Evolutionary conservation across 139 green algal species (phyloP), one percentile per base, ranked within the genome.

Genomic region (Asterochloris sp.): DNA sequence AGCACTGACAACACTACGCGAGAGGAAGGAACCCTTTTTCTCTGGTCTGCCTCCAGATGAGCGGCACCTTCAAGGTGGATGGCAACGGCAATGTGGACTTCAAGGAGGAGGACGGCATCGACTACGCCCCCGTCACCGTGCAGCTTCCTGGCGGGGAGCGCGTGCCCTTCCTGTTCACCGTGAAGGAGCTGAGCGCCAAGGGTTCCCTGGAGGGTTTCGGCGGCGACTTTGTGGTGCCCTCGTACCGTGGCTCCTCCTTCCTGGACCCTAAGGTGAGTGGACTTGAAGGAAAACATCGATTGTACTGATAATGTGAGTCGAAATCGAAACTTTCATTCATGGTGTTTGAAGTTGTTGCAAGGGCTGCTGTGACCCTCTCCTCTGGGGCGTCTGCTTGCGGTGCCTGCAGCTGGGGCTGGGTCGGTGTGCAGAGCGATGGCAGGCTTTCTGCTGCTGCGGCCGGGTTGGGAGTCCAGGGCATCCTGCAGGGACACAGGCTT

Each of bases 101-200:
- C 83, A 94, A 94, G 89, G 97, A 99, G 94, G 87, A 96, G 81
- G 97, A 99, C 67, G 97, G 97, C 88, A 97, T 99, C 71, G 97
- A 99, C 91, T 99, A 99, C 86, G 97, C 97, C 62, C 80, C 97
- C 64, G 89, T 92, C 63, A 99, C 97, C 27, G 97, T 99, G 69
- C 84, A 99, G 94, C 90, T 99, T 80, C 93, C 97, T 17, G 97
- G 97, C 83, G 97, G 97, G 80, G 97, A 99, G 95, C 94, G 96
- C 74, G 97, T 99, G 79, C 94, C 97, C 16, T 99, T 99, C 95
- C 92, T 99, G 69, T 99, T 99, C 95, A 98, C 96, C 78, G 88
- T 99, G 68, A 99, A 99, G 96, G 90, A 98, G 93, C 90, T 99
- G 14, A 87, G 91, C 15, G 96, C 92, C 84, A 98, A 97, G 89